A percentile compares a stretch with the other conserved stretches of the same genome.
These are phyloP conservation scores for Hypoxylon intermedium DNA, from an alignment of 495 filamentous ascomycete species.

Conservation along the genomic window DNA sequence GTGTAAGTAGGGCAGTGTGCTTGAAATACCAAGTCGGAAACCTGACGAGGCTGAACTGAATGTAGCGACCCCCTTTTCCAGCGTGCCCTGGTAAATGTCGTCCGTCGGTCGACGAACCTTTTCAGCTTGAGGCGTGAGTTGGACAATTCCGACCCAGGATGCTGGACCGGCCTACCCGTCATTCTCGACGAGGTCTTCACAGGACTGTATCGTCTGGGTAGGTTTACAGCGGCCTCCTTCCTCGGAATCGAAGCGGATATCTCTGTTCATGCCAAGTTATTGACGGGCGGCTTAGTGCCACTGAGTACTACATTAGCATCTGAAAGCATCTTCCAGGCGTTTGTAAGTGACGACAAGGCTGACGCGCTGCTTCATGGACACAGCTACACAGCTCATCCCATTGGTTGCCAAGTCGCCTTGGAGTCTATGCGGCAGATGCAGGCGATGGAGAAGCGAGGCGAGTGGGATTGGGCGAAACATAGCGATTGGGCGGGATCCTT, in stretches of 20 bases:
- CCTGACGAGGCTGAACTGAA: slow-evolving; percentile 23
- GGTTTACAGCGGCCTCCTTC: slow-evolving; percentile 68
- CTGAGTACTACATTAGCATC: slow-evolving; percentile 74
- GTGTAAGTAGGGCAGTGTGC: slow-evolving; percentile 56
- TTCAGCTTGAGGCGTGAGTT: slow-evolving; percentile 42
- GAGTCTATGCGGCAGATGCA: slow-evolving; percentile 63
- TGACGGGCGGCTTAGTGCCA: slow-evolving; percentile 79
- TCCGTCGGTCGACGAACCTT: slow-evolving; percentile 62
- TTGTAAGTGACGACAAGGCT: slow-evolving; percentile 69
- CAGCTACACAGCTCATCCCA: slow-evolving; percentile 80
- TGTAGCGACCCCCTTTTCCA: slow-evolving; percentile 79
- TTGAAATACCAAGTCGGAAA: background rate
- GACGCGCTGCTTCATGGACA: slow-evolving; percentile 80
- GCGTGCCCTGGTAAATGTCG: slow-evolving; percentile 65
- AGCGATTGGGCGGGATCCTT: slow-evolving; percentile 41
- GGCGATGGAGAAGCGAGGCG: slow-evolving; percentile 58
- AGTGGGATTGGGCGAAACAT: slow-evolving; percentile 58
- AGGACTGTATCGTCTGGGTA: slow-evolving; percentile 78
- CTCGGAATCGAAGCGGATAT: slow-evolving; percentile 71
- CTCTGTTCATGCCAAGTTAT: slow-evolving; percentile 76
- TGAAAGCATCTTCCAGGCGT: slow-evolving; percentile 73
- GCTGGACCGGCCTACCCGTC: slow-evolving; percentile 75
- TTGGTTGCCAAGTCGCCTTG: slow-evolving; percentile 75
- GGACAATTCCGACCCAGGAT: slow-evolving; percentile 19
- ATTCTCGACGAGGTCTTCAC: slow-evolving; percentile 86